Percentiles rank a stretch among this genome's conserved stretches.
Evolutionary conservation across 1,139 yeast genomes (phyloP).

Genomic region (Nakaseomyces kungkrabaensis): DNA sequence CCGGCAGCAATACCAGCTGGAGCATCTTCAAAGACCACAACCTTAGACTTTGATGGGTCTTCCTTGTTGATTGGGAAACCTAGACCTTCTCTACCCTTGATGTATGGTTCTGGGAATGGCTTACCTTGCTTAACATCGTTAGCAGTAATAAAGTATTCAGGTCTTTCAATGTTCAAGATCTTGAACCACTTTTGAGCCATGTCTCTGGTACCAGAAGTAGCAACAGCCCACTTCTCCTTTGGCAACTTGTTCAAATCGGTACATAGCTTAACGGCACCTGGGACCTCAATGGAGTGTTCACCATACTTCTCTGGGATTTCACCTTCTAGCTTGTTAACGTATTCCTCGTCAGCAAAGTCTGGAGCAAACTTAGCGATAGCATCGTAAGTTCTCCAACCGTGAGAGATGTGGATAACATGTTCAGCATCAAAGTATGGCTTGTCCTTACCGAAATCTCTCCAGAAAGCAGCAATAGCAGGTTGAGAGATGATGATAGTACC

Average conservation of each 20-base stretch:
- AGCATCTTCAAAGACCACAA: constrained; percentile 72
- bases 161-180: constrained; percentile 50
- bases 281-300: constrained; percentile 59
- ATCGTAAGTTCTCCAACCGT: constrained; percentile 77
- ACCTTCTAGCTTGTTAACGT: constrained; percentile 60
- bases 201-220: constrained; percentile 70
- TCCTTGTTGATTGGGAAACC: constrained; percentile 38
- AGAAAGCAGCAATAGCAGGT: constrained; percentile 68
- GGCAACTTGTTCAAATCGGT: constrained; percentile 29
- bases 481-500: constrained; percentile 57
- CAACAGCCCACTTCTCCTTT: constrained; percentile 65
- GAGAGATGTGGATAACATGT: constrained; percentile 62
- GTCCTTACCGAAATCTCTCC: constrained; percentile 63
- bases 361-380: constrained; percentile 69
- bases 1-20: constrained; percentile 85
- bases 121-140: constrained; percentile 68
- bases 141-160: constrained; percentile 70
- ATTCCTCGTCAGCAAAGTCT: constrained; percentile 56
- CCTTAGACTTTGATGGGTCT: constrained; percentile 33
- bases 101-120: constrained; percentile 80
- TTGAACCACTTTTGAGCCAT: constrained; percentile 75
- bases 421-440: constrained; percentile 64
- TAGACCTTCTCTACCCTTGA: constrained; percentile 49
- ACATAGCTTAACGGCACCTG: constrained; percentile 60
- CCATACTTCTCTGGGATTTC: constrained; percentile 66